Percentiles rank a stretch among this genome's conserved stretches.
Conservation (phyloP, 202 grass and related monocot species). For the Elaeis oleifera region DNA sequence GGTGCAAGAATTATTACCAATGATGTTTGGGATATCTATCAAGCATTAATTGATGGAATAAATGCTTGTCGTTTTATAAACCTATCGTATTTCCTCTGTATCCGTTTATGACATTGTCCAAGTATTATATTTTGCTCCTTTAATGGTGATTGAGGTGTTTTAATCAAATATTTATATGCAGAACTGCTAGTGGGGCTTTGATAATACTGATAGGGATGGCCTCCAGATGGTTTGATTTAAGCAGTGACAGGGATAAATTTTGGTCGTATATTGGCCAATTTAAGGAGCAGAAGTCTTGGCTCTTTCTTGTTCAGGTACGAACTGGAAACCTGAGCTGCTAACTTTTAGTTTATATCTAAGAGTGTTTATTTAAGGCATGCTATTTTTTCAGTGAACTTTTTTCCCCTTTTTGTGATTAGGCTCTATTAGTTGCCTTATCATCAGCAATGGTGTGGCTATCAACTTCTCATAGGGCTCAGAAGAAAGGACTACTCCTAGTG, state of each 20-base stretch:
- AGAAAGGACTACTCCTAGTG: conserved; percentile 63
- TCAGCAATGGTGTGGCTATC: conserved; percentile 85
- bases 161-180: conserved; percentile 44
- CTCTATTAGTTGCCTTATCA: conserved; percentile 64
- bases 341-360: neutral
- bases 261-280: conserved; percentile 57
- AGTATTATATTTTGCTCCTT: neutral
- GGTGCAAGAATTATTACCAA: too few species aligned
- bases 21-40: too few species aligned
- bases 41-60: too few species aligned
- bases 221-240: conserved; percentile 54
- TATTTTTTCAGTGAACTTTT: neutral
- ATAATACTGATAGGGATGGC: conserved; percentile 60
- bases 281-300: conserved; percentile 37
- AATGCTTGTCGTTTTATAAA: too few species aligned
- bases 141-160: neutral
- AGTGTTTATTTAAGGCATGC: conserved; percentile 3
- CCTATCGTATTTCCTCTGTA: too few species aligned
- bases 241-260: conserved; percentile 38
- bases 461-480: conserved; percentile 68
- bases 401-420: conserved; percentile 32
- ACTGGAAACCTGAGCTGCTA: conserved; percentile 9
- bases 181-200: conserved; percentile 64
- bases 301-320: conserved; percentile 72
- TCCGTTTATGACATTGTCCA: neutral